These are phyloP conservation scores for Bruguiera hainesii DNA, from an alignment of 441 rosid species.

Conservation along the genomic window DNA sequence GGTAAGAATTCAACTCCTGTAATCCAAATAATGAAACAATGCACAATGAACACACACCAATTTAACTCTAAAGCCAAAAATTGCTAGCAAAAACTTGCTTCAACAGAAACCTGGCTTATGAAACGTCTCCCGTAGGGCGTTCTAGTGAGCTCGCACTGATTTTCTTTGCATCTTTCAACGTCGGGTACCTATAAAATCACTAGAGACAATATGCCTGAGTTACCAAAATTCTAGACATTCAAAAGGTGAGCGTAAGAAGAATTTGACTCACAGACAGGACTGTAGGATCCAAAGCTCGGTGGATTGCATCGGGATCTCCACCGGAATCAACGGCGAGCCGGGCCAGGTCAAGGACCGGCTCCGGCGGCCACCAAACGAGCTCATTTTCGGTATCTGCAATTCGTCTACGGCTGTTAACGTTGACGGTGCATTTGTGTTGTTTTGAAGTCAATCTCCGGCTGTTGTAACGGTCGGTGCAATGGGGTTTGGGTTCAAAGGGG, in stretches of 20 bases:
- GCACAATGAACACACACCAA: no score
- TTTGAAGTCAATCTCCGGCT: constrained; percentile 25
- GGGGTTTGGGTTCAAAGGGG: constrained; percentile 38
- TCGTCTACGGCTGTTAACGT: constrained; percentile 11
- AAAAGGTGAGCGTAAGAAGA: background rate
- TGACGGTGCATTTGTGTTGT: background rate
- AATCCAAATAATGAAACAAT: constrained; percentile 4
- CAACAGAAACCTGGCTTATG: constrained; percentile 48
- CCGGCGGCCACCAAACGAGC: constrained; percentile 88
- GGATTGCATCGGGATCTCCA: constrained; percentile 62
- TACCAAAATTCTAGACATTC: background rate
- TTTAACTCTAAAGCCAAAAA: background rate
- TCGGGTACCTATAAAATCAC: constrained; percentile 55
- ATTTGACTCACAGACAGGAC: constrained; percentile 43
- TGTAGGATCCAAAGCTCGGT: constrained; percentile 64
- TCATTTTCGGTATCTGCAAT: constrained; percentile 36
- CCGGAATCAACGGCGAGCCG: constrained; percentile 78
- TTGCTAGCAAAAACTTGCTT: background rate
- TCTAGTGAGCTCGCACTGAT: constrained; percentile 62
- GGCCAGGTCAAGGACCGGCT: constrained; percentile 71
- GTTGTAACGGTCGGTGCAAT: constrained; percentile 1
- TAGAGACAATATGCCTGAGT: background rate
- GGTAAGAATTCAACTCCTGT: constrained; percentile 73
- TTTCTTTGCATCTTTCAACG: constrained; percentile 43
- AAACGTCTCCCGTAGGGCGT: constrained; percentile 74